A percentile compares a stretch with the other conserved stretches of the same genome.
Evolutionary conservation across 225 moss, liverwort and hornwort species (phyloP).

Genomic region (Pseudisothecium myosuroides): DNA sequence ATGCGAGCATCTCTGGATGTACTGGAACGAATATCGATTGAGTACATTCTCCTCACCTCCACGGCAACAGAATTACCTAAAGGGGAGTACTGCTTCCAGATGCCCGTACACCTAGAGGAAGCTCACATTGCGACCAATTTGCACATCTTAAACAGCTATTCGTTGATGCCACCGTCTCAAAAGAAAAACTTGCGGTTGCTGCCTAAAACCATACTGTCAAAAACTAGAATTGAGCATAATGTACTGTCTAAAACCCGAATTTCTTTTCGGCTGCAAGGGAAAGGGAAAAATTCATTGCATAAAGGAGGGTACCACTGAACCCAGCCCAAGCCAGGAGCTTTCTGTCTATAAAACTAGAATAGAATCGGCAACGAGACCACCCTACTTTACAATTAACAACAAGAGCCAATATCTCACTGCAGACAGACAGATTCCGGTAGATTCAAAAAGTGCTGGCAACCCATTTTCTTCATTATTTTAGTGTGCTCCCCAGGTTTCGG

Average conservation of each 20-base stretch:
- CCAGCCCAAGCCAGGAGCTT: not conserved
- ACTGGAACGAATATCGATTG: not conserved
- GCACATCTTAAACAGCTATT: not conserved
- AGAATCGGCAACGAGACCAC: not conserved
- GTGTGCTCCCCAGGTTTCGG: too few species aligned
- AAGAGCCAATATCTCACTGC: not conserved
- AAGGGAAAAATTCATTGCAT: too few species aligned
- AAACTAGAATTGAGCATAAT: not conserved
- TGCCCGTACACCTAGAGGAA: not conserved
- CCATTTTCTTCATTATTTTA: not conserved
- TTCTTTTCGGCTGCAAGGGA: not conserved
- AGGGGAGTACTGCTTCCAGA: not conserved
- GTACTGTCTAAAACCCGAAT: not conserved
- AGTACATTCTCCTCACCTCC: not conserved
- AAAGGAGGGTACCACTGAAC: not conserved
- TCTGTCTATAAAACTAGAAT: too few species aligned
- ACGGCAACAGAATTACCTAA: not conserved
- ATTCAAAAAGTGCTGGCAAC: too few species aligned
- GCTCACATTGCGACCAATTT: not conserved
- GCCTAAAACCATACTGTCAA: not conserved
- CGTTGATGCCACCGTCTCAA: not conserved
- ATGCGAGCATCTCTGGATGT: not conserved
- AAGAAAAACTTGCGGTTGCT: not conserved
- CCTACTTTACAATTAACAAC: not conserved
- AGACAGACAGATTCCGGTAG: not conserved